phyloP scores from a whole-genome alignment of 1,284 basidiomycete genomes.

The Polyporus tsugae region DNA sequence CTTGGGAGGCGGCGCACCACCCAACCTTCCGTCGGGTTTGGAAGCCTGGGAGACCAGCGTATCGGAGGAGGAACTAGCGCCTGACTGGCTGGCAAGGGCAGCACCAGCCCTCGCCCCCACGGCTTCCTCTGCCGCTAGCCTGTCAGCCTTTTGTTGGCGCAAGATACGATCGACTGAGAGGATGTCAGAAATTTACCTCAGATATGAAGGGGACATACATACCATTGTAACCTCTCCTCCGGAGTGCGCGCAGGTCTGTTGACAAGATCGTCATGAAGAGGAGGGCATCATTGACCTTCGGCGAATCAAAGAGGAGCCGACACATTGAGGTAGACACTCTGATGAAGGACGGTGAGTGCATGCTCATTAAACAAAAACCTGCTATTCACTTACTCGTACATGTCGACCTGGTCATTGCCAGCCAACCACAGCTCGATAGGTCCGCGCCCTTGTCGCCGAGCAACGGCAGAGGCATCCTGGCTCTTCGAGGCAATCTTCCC shows the following conservation, averaged over 20 bases:
- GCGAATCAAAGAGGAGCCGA: slow-evolving; percentile 76
- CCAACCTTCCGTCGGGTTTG: slow-evolving; percentile 14
- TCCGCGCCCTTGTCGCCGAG: slow-evolving; percentile 63
- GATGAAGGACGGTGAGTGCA: slow-evolving; percentile 3
- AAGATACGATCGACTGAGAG: slow-evolving; percentile 87
- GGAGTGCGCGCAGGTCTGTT: slow-evolving; percentile 86
- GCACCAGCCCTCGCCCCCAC: slow-evolving; percentile 32
- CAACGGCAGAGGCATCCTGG: slow-evolving; percentile 81
- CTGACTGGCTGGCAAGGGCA: slow-evolving; percentile 12
- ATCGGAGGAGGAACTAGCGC: slow-evolving; percentile 26
- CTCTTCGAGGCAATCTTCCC: slow-evolving; percentile 57
- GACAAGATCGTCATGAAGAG: slow-evolving; percentile 94
- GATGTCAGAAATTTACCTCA: background rate
- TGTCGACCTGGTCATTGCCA: slow-evolving; percentile 79
- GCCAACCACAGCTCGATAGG: slow-evolving; percentile 83
- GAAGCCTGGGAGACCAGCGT: slow-evolving; percentile 21
- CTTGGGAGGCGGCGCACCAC: slow-evolving; percentile 8
- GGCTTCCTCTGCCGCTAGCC: slow-evolving; percentile 65
- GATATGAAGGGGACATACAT: slow-evolving; percentile 11
- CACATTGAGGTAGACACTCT: slow-evolving; percentile 86
- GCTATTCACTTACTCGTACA: slow-evolving; percentile 83
- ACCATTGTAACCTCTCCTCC: slow-evolving; percentile 89
- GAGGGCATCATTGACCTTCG: slow-evolving; percentile 84
- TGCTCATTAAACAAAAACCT: background rate
- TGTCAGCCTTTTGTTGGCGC: slow-evolving; percentile 82